Percentiles rank a stretch among this genome's conserved stretches.
phyloP scores from a whole-genome alignment of 176 grass and related monocot species.

The Phoenix roebelenii region DNA sequence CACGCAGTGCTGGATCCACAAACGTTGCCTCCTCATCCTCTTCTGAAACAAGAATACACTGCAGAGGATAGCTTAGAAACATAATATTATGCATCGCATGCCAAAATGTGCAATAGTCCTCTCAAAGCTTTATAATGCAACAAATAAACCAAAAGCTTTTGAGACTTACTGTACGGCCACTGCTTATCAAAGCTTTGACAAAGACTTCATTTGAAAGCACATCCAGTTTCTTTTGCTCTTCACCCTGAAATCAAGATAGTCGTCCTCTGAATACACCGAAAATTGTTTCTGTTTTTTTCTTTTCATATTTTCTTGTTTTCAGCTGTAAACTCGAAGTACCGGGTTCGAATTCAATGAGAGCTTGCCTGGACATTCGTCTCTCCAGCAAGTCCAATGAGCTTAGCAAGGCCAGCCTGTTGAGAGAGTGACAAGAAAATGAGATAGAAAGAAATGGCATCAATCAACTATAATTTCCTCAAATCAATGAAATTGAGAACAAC shows the following conservation, averaged over 20 bases:
- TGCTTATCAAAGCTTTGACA: conserved; percentile 88
- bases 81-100: neutral
- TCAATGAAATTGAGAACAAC: too few species aligned
- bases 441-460: too few species aligned
- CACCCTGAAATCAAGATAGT: conserved; percentile 37
- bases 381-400: conserved; percentile 77
- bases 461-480: too few species aligned
- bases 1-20: conserved; percentile 65
- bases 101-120: neutral
- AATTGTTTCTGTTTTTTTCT: too few species aligned
- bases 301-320: too few species aligned
- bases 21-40: conserved; percentile 92
- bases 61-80: neutral
- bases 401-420: conserved; percentile 71
- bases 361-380: conserved; percentile 93
- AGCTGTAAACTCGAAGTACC: too few species aligned
- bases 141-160: too few species aligned
- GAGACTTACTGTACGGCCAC: conserved; percentile 70
- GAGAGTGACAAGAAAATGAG: neutral
- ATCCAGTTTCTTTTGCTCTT: conserved; percentile 99
- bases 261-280: too few species aligned
- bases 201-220: conserved; percentile 97
- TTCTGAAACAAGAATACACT: conserved; percentile 93
- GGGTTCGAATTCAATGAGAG: too few species aligned
- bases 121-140: too few species aligned